phyloP scores from a whole-genome alignment of 164 flowering plant genomes.

The Magnolia changhungtana region DNA sequence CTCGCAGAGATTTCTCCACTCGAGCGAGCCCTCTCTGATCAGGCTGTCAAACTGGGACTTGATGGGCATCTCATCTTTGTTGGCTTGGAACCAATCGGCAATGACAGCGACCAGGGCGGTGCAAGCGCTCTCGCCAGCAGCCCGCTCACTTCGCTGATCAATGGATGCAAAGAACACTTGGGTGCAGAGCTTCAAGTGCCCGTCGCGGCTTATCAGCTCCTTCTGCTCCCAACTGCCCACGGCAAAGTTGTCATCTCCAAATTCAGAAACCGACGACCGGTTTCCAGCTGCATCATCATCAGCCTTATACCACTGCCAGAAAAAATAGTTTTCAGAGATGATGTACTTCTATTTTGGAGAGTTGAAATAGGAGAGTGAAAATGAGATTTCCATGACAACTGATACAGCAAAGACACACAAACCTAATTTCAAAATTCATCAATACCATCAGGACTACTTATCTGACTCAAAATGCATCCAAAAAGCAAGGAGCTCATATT shows the following conservation, averaged over 20 bases:
- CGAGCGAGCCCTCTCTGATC: conserved; percentile 88
- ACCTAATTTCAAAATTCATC: not conserved
- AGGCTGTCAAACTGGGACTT: conserved; percentile 87
- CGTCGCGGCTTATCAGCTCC: conserved; percentile 88
- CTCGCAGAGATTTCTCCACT: conserved; percentile 92
- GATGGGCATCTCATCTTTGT: conserved; percentile 67
- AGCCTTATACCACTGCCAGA: conserved; percentile 58
- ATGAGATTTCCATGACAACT: not conserved
- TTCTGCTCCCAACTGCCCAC: conserved; percentile 90
- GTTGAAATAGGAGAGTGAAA: not conserved
- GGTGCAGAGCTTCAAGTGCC: conserved; percentile 72
- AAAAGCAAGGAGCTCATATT: too few relatives aligned
- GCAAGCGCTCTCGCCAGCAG: conserved; percentile 98
- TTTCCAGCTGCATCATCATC: conserved; percentile 67
- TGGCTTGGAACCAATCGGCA: conserved; percentile 89
- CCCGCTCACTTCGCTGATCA: conserved; percentile 90
- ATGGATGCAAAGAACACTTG: conserved; percentile 91
- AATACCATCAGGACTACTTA: not conserved
- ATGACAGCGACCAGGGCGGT: conserved; percentile 94
- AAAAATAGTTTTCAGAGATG: not conserved
- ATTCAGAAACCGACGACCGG: conserved; percentile 80
- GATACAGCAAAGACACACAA: not conserved
- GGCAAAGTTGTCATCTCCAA: conserved; percentile 94
- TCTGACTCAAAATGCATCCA: not conserved
- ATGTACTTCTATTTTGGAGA: not conserved